phyloP scores from a whole-genome alignment of 352 stramenopile genomes.

The Phytopythium oedochilum region DNA sequence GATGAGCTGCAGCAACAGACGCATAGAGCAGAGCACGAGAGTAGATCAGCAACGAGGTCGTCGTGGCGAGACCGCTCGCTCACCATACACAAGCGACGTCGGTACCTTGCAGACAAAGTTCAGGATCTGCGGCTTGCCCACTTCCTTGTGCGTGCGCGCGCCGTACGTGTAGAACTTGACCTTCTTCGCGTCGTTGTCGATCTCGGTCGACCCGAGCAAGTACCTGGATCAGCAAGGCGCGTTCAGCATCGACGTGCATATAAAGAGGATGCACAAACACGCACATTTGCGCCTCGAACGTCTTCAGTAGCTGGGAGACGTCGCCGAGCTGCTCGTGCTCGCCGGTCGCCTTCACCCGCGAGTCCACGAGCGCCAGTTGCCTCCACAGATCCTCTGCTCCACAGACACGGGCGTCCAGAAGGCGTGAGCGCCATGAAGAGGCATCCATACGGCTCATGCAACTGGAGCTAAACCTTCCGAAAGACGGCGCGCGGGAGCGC shows the following conservation, averaged over 20 bases:
- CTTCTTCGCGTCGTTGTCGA: constrained; percentile 76
- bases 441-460: neutral
- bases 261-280: neutral
- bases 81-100: neutral
- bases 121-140: constrained; percentile 84
- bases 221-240: constrained; percentile 36
- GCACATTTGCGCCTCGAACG: constrained; percentile 76
- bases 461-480: constrained; percentile 45
- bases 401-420: neutral
- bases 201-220: constrained; percentile 54
- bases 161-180: constrained; percentile 74
- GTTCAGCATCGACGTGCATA: no score
- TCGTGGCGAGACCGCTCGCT: neutral
- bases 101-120: constrained; percentile 87
- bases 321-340: constrained; percentile 73
- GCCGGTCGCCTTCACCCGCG: constrained; percentile 45
- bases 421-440: no score
- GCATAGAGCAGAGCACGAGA: constrained; percentile 1
- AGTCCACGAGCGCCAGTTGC: constrained; percentile 59
- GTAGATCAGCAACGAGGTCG: neutral
- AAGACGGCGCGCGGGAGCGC: constrained; percentile 49
- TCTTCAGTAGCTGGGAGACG: constrained; percentile 64
- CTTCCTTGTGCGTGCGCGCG: constrained; percentile 58
- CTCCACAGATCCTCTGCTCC: constrained; percentile 72
- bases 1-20: constrained; percentile 37